Evolutionary conservation across 2,329 filamentous ascomycete genomes (phyloP), one percentile per base, ranked within the genome.

Genomic region (Colletotrichum musicola): DNA sequence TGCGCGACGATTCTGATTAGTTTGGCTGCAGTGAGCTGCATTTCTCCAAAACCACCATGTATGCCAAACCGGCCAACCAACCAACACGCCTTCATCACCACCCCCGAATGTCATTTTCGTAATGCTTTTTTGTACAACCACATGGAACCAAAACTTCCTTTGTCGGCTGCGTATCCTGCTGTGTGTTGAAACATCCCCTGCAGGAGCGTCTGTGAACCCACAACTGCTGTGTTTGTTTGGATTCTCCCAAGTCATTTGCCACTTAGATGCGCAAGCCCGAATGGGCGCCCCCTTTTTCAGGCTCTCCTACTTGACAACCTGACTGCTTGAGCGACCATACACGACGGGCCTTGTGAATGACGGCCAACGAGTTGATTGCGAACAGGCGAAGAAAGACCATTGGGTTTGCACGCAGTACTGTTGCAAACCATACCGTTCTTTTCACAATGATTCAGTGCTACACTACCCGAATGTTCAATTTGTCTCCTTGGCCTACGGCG

Each of bases 121-220:
- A 10, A 22, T 27, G 38, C 18, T n/a, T 38, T 20, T 20, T 47
- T 22, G 54, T 64, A 12, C 38, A 40, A 14, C 61, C 47, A 50
- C 30, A 64, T 50, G 61, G 20, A 64, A 68, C 49, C 25, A 4
- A 12, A 58, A 35, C 30, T 10, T 35, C 7, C 30, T 35, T 35
- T 35, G 30, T 35, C 30, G 30, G 25, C 61, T 64, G 61, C 49
- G 59, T 38, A 9, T 12, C 16, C 38, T 38, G 53, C 9, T 22
- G 22, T 49, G 13, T 35, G 20, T 22, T 51, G 14, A 62, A 22
- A 20, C 49, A 22, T 6, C n/a, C 18, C 27, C 38, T 54, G 56
- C 30, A 53, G 46, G 25, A 40, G 35, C n/a, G 51, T 38, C n/a
- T 10, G 27, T 4, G 22, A 13, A 16, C 25, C 16, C 25, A 35